Percentiles rank a stretch among this genome's conserved stretches.
phyloP scores from a whole-genome alignment of 192 early-diverging fungal genomes.

The Pilobolus umbonatus region DNA sequence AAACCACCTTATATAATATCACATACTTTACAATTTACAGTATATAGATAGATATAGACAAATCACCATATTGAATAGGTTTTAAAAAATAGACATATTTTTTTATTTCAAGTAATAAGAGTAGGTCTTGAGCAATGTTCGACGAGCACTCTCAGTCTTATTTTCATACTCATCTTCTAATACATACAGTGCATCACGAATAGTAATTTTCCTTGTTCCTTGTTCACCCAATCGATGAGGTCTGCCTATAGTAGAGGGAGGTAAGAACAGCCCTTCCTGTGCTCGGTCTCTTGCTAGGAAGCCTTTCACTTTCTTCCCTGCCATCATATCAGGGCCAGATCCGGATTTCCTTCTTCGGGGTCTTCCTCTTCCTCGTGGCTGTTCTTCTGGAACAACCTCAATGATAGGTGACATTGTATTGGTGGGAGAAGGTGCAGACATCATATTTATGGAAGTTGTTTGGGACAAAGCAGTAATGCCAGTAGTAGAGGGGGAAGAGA shows the following conservation, averaged over 20 bases:
- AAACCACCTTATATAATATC: no score
- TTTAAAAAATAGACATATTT: background rate
- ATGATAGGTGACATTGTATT: background rate
- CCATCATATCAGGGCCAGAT: constrained; percentile 4
- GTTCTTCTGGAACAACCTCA: background rate
- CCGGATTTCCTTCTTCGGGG: constrained; percentile 7
- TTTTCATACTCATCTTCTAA: constrained; percentile 61
- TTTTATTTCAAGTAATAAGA: constrained; percentile 33
- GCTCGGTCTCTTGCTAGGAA: background rate
- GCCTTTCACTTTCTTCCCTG: constrained; percentile 3
- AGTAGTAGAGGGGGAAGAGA: background rate
- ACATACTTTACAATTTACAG: no score
- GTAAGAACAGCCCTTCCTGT: constrained; percentile 10
- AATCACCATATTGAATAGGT: no score
- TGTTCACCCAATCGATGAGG: constrained; percentile 25
- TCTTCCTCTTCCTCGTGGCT: constrained; percentile 21
- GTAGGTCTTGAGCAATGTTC: constrained; percentile 47
- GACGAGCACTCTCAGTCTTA: constrained; percentile 36
- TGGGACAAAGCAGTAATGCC: background rate
- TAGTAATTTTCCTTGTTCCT: constrained; percentile 58
- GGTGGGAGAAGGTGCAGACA: background rate
- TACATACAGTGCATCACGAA: constrained; percentile 68
- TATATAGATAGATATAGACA: no score
- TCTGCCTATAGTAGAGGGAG: constrained; percentile 39
- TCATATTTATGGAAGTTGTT: background rate